Percentiles rank a stretch among this genome's conserved stretches.
These are phyloP conservation scores for Vanilla planifolia DNA, from an alignment of 106 monocot species.

Conservation along the genomic window DNA sequence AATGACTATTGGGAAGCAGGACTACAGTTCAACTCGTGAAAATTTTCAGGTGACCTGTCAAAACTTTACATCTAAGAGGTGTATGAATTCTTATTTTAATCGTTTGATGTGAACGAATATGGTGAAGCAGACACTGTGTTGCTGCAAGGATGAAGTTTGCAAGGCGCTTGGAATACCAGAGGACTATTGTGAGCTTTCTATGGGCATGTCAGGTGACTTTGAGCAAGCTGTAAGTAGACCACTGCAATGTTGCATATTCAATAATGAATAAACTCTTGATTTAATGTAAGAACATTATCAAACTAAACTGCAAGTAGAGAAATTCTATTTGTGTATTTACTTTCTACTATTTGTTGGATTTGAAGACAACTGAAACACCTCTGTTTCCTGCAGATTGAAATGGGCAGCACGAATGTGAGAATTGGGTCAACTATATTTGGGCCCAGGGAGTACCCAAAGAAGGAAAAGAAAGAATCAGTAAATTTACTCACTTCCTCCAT, in stretches of 20 bases:
- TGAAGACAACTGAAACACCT: too few relatives aligned
- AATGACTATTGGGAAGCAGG: constrained; percentile 86
- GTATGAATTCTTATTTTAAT: background rate
- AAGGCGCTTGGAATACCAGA: constrained; percentile 48
- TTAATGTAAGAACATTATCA: too few relatives aligned
- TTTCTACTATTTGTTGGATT: too few relatives aligned
- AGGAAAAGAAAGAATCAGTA: constrained; percentile 14
- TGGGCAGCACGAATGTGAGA: constrained; percentile 91
- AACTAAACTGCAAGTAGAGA: too few relatives aligned
- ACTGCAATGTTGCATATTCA: too few relatives aligned
- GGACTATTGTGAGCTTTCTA: constrained; percentile 64
- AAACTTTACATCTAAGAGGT: background rate
- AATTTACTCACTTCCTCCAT: background rate
- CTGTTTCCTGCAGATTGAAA: constrained; percentile 67
- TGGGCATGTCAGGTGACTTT: constrained; percentile 98
- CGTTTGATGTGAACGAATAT: background rate
- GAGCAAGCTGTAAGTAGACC: constrained; percentile 71
- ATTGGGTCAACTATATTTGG: constrained; percentile 90
- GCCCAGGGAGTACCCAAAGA: constrained; percentile 75
- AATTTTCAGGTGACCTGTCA: constrained; percentile 58
- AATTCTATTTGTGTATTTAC: too few relatives aligned
- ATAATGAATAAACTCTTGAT: too few relatives aligned
- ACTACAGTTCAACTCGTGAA: constrained; percentile 82
- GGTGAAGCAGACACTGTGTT: constrained; percentile 46
- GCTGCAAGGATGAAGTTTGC: constrained; percentile 51